Evolutionary conservation across 768 basidiomycete genomes (phyloP).

Genomic region (Amanita phalloides): DNA sequence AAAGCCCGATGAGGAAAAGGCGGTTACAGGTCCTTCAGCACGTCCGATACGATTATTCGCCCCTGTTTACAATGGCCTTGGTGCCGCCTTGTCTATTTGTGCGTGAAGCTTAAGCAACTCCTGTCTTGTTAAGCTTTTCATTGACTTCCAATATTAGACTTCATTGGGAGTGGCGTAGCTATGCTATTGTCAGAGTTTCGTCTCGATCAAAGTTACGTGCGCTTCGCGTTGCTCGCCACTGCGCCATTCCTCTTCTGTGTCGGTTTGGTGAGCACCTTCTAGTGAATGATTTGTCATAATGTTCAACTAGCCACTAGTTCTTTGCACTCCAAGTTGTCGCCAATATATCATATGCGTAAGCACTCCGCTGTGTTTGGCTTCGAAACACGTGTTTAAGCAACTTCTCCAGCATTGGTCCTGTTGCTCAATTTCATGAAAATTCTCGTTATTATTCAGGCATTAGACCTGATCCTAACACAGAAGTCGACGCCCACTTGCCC

Average conservation of each 20-base stretch:
- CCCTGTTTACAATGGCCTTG: constrained; percentile 65
- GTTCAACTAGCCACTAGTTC: constrained; percentile 35
- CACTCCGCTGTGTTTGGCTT: constrained; percentile 17
- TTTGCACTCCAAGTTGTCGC: constrained; percentile 60
- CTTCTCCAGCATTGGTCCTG: constrained; percentile 56
- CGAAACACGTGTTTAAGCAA: constrained; percentile 53
- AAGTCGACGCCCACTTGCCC: constrained; percentile 53
- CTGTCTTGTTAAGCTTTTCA: not conserved
- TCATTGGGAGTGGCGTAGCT: constrained; percentile 50
- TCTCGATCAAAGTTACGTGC: constrained; percentile 48
- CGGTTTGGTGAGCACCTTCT: constrained; percentile 41
- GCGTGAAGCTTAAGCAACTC: constrained; percentile 12
- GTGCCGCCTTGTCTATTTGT: constrained; percentile 59
- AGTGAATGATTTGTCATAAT: not conserved
- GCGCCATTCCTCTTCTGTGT: constrained; percentile 69
- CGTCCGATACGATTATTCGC: constrained; percentile 56
- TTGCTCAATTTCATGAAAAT: constrained; percentile 80
- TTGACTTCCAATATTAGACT: constrained; percentile 32
- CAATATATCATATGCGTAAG: constrained; percentile 58
- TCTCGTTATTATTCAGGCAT: constrained; percentile 74
- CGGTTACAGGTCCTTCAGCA: constrained; percentile 19
- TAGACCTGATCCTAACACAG: constrained; percentile 48
- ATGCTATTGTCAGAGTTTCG: constrained; percentile 56
- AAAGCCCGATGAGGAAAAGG: constrained; percentile 42
- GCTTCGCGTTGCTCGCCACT: constrained; percentile 59